These are phyloP conservation scores for Wickerhamiella slavikovae DNA, from an alignment of 805 yeast species.

Conservation along the genomic window DNA sequence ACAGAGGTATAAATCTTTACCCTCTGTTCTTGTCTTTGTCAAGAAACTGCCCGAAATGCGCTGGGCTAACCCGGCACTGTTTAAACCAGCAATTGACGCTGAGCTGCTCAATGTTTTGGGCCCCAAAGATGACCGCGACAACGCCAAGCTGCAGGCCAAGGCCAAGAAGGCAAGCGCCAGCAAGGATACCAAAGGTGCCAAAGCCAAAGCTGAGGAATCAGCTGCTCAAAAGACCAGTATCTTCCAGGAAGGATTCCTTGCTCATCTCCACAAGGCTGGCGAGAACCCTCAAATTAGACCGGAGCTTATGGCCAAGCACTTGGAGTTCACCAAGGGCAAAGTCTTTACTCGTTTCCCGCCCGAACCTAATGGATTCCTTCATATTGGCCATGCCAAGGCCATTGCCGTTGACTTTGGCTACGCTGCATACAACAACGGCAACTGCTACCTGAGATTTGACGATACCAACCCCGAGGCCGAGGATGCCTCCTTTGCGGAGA, in stretches of 20 bases:
- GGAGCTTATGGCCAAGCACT: constrained; percentile 63
- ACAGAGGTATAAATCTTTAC: constrained; percentile 66
- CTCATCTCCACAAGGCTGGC: constrained; percentile 87
- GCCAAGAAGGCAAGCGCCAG: constrained; percentile 9
- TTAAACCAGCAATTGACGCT: constrained; percentile 74
- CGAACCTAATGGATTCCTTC: constrained; percentile 94
- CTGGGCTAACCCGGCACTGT: constrained; percentile 79
- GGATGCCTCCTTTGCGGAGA: constrained; percentile 72
- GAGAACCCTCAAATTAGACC: constrained; percentile 84
- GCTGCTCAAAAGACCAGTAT: constrained; percentile 28
- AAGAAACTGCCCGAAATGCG: constrained; percentile 56
- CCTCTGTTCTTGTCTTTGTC: constrained; percentile 55
- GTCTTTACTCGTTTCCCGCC: constrained; percentile 96
- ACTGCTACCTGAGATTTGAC: constrained; percentile 82
- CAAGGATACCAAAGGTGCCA: constrained; percentile 13
- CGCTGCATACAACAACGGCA: constrained; percentile 71
- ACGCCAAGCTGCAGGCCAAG: constrained; percentile 19
- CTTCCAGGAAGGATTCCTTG: constrained; percentile 90
- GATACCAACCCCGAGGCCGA: constrained; percentile 99
- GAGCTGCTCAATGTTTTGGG: constrained; percentile 57
- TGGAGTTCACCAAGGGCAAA: constrained; percentile 55
- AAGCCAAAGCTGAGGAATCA: constrained; percentile 7
- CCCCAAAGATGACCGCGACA: constrained; percentile 90
- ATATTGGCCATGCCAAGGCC: constrained; percentile 96
- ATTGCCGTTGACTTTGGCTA: constrained; percentile 96